Evolutionary conservation across 345 rosid species (phyloP).

Genomic region (Corchorus capsularis): DNA sequence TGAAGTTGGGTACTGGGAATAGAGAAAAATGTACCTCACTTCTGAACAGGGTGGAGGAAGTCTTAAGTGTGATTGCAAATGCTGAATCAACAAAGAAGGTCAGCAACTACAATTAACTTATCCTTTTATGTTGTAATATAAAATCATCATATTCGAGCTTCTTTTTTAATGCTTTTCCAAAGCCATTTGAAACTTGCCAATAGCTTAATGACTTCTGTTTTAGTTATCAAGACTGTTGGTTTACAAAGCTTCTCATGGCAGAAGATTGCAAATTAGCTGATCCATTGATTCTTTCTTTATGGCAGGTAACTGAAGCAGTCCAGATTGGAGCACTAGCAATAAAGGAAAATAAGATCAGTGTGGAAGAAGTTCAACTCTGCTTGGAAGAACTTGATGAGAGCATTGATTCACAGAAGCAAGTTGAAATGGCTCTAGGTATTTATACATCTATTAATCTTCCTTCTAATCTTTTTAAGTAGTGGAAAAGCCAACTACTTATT

Average conservation of each 20-base stretch:
- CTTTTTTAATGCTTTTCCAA: constrained; percentile 3
- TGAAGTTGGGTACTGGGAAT: constrained; percentile 62
- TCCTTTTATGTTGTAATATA: neutral
- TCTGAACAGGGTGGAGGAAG: constrained; percentile 84
- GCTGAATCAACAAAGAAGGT: constrained; percentile 87
- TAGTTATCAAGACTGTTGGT: neutral
- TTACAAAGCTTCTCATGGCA: constrained; percentile 2
- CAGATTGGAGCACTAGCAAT: constrained; percentile 78
- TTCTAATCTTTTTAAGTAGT: neutral
- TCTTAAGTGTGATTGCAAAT: constrained; percentile 54
- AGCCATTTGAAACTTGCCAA: neutral
- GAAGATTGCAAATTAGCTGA: constrained; percentile 11
- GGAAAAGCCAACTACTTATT: neutral
- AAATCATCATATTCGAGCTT: neutral
- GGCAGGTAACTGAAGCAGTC: constrained; percentile 81
- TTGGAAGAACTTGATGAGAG: constrained; percentile 75
- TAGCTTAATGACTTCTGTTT: neutral
- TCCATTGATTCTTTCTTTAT: constrained; percentile 6
- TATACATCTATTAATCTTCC: neutral
- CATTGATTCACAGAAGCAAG: constrained; percentile 71
- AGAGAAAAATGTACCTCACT: constrained; percentile 75
- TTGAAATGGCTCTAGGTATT: constrained; percentile 66
- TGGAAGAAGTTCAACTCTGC: constrained; percentile 75
- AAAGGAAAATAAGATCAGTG: constrained; percentile 63
- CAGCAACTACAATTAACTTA: neutral